These are phyloP conservation scores for Gaertneriomyces semiglobifer DNA, from an alignment of 192 early-diverging fungal genomes.

Conservation along the genomic window DNA sequence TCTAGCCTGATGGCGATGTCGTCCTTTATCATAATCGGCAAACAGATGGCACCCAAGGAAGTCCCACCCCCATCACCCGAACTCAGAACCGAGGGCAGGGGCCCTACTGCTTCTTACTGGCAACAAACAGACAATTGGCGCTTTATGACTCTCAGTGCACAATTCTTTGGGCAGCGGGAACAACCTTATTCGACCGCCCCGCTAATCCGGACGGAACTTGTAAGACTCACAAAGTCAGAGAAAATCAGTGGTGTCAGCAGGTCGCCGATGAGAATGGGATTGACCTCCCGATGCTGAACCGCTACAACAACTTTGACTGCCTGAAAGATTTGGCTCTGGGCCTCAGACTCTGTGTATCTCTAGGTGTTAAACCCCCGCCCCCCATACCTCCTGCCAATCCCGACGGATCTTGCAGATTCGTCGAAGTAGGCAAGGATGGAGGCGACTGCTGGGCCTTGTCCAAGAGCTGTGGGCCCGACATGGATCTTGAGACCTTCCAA, in stretches of 20 bases:
- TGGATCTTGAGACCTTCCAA: background rate
- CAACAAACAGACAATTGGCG: no score
- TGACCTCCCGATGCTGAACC: background rate
- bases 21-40: no score
- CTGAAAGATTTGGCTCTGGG: no score
- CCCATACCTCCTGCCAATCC: conserved; percentile 2
- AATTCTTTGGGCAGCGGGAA: no score
- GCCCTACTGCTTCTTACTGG: no score
- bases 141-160: no score
- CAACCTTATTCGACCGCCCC: no score
- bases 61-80: no score
- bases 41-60: no score
- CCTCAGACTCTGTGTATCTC: conserved; percentile 13
- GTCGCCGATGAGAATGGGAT: conserved; percentile 8
- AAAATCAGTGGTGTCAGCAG: background rate
- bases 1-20: no score
- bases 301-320: conserved; percentile 13
- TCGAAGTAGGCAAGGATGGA: background rate
- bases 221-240: background rate
- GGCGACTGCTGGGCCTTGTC: background rate
- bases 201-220: no score
- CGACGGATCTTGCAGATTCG: conserved; percentile 1
- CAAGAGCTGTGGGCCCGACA: background rate
- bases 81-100: no score
- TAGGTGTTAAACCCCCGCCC: conserved; percentile 1